A percentile compares a stretch with the other conserved stretches of the same genome.
Conservation (phyloP, 768 basidiomycete species). For the Lentinus tigrinus region DNA sequence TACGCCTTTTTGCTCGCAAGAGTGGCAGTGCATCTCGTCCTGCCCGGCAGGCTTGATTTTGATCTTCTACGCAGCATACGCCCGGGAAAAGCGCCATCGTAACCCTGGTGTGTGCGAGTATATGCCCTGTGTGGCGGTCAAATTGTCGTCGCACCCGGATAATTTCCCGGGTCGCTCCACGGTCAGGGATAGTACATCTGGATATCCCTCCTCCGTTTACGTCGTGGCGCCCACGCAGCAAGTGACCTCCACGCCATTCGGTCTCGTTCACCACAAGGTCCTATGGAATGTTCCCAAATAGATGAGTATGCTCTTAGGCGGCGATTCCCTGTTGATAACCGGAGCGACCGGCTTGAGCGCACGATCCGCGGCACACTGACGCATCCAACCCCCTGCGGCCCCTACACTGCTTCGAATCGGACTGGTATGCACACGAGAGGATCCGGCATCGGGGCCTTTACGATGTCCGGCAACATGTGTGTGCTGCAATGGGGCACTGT, state of each 20-base stretch:
- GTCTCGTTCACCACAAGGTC: conserved; percentile 4
- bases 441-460: neutral
- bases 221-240: conserved; percentile 15
- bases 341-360: conserved; percentile 7
- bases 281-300: conserved; percentile 8
- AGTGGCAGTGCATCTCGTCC: conserved; percentile 9
- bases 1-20: neutral
- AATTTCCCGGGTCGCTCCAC: neutral
- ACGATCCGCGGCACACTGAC: conserved; percentile 1
- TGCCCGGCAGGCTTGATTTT: neutral
- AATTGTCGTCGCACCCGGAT: neutral
- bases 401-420: neutral
- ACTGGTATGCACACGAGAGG: neutral
- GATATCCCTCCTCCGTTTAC: conserved; percentile 5
- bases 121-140: neutral
- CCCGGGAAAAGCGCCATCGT: neutral
- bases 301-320: neutral
- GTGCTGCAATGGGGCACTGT: neutral
- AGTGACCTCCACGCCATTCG: conserved; percentile 14
- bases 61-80: neutral
- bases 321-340: conserved; percentile 18
- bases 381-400: conserved; percentile 1
- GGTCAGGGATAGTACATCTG: conserved; percentile 7
- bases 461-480: neutral
- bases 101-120: neutral